phyloP scores from a whole-genome alignment of 2,329 filamentous ascomycete species.

The Aspergillus novoparasiticus region DNA sequence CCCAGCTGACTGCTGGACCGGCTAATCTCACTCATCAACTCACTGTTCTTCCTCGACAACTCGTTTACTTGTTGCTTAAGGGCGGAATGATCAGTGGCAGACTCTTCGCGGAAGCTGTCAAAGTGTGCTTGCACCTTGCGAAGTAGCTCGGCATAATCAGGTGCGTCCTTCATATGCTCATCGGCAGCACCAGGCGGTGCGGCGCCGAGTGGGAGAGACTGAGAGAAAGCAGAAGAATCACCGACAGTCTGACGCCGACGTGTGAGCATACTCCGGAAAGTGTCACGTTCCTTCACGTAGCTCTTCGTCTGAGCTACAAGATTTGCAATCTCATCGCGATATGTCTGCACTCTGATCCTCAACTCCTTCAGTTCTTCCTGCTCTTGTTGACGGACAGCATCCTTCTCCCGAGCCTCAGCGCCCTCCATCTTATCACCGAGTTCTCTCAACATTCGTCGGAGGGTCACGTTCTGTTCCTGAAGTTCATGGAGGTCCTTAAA shows the following conservation, averaged over 20 bases:
- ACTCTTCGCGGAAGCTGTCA: slow-evolving; percentile 85
- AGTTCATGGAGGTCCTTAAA: slow-evolving; percentile 85
- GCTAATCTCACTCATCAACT: slow-evolving; percentile 79
- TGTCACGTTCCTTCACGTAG: slow-evolving; percentile 93
- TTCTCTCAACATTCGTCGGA: slow-evolving; percentile 79
- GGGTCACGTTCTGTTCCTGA: slow-evolving; percentile 83
- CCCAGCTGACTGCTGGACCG: slow-evolving; percentile 78
- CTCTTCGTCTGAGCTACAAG: slow-evolving; percentile 84
- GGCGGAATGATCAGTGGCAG: slow-evolving; percentile 76
- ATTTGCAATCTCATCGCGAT: slow-evolving; percentile 80
- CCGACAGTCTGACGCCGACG: slow-evolving; percentile 66
- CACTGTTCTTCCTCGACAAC: slow-evolving; percentile 78
- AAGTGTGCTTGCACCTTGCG: slow-evolving; percentile 89
- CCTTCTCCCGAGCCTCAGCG: slow-evolving; percentile 72
- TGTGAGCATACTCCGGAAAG: slow-evolving; percentile 93
- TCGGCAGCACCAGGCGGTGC: slow-evolving; percentile 49
- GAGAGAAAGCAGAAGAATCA: slow-evolving; percentile 68
- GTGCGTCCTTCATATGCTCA: slow-evolving; percentile 54
- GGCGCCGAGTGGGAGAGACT: slow-evolving; percentile 64
- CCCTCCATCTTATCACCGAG: slow-evolving; percentile 89
- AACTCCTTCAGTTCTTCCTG: slow-evolving; percentile 73
- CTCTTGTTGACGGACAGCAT: slow-evolving; percentile 57
- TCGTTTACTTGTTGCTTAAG: slow-evolving; percentile 83
- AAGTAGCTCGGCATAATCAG: slow-evolving; percentile 74
- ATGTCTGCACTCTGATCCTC: slow-evolving; percentile 72